These are phyloP conservation scores for Rugonectria rugulosa DNA, from an alignment of 2,329 filamentous ascomycete genomes.

Conservation along the genomic window DNA sequence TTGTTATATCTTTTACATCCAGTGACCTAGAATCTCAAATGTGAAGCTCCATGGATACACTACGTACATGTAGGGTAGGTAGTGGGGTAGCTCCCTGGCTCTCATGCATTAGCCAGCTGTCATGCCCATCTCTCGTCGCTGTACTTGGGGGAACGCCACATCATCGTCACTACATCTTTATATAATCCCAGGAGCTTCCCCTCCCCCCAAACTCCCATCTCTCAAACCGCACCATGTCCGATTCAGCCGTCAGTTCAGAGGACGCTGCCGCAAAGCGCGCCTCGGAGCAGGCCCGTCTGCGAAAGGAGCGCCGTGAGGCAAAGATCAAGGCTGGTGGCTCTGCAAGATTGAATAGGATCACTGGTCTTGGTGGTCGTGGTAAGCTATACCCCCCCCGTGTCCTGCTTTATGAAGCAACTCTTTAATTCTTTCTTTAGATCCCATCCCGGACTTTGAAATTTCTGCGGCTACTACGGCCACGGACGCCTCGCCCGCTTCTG, in stretches of 20 bases:
- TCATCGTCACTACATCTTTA: slow-evolving; percentile 11
- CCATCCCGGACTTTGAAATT: slow-evolving; percentile 20
- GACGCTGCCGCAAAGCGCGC: slow-evolving; percentile 61
- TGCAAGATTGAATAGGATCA: slow-evolving; percentile 77
- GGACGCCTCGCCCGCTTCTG: slow-evolving; percentile 40
- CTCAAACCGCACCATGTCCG: slow-evolving; percentile 46
- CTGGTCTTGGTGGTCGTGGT: slow-evolving; percentile 65
- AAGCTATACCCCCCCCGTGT: too few species aligned
- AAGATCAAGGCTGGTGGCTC: slow-evolving; percentile 78
- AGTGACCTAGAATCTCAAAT: too few species aligned
- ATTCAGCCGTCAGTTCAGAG: slow-evolving; percentile 44
- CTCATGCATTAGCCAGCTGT: slow-evolving; percentile 14
- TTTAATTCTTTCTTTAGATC: slow-evolving; percentile 10
- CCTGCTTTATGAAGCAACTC: background rate
- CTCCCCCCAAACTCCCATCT: background rate
- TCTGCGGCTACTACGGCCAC: slow-evolving; percentile 43
- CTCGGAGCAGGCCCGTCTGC: slow-evolving; percentile 73
- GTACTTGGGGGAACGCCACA: slow-evolving; percentile 6
- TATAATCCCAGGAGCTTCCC: background rate
- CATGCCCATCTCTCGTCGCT: slow-evolving; percentile 8
- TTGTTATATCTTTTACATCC: too few species aligned
- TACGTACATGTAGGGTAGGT: slow-evolving; percentile 18
- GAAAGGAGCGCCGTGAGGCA: slow-evolving; percentile 80
- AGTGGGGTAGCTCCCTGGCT: background rate
- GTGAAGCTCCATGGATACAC: too few species aligned